These are phyloP conservation scores for Chenopodium suecicum DNA, from an alignment of 148 eudicot species.

Conservation along the genomic window DNA sequence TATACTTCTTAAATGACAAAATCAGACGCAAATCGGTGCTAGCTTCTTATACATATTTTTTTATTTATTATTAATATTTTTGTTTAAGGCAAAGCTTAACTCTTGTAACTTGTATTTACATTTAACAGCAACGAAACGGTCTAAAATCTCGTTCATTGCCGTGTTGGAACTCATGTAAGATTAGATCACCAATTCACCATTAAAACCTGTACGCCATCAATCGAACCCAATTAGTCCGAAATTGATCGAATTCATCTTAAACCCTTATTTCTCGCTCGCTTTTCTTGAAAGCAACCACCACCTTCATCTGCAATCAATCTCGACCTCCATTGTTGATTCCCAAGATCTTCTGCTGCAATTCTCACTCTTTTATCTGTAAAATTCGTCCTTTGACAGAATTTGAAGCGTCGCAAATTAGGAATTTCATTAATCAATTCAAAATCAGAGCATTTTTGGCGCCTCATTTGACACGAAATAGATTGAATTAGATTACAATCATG, in stretches of 20 bases:
- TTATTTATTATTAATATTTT: no score
- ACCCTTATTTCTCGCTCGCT: neutral
- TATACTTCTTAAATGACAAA: no score
- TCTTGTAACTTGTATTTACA: no score
- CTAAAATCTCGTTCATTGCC: no score
- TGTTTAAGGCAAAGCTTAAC: no score
- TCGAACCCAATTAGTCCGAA: neutral
- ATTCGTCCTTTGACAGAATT: neutral
- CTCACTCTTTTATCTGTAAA: no score
- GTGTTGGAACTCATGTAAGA: no score
- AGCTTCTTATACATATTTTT: no score
- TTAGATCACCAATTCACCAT: no score
- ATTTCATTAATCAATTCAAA: neutral
- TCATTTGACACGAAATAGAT: neutral
- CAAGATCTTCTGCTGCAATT: neutral
- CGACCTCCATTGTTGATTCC: neutral
- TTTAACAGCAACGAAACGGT: no score
- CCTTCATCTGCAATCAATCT: neutral
- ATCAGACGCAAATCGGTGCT: no score
- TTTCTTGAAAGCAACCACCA: neutral
- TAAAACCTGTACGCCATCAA: neutral
- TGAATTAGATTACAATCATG: slow-evolving; percentile 20
- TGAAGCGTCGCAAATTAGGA: neutral
- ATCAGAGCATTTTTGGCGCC: neutral
- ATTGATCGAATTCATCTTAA: neutral